phyloP scores from a whole-genome alignment of 2,329 filamentous ascomycete species.

The Colletotrichum sidae region DNA sequence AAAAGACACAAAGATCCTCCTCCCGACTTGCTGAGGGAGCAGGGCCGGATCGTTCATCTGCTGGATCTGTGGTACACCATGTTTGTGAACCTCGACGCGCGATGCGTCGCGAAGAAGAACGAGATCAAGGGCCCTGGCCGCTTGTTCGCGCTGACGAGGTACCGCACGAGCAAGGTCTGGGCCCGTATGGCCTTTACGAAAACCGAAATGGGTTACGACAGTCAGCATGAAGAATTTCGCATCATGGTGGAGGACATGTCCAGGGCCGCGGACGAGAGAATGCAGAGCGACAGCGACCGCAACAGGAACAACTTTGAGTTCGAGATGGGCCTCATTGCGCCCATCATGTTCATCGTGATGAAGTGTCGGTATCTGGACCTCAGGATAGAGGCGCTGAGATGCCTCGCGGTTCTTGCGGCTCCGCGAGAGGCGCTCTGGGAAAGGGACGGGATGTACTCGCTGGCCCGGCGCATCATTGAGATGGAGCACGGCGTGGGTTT shows the following conservation, averaged over 20 bases:
- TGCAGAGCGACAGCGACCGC: background rate
- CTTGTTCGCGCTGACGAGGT: conserved; percentile 8
- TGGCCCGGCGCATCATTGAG: conserved; percentile 27
- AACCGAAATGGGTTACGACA: conserved; percentile 50
- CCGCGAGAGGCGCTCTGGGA: conserved; percentile 39
- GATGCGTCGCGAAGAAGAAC: background rate
- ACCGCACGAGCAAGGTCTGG: conserved; percentile 16
- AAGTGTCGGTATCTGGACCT: conserved; percentile 45
- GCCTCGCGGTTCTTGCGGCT: conserved; percentile 36
- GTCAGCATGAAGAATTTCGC: conserved; percentile 48
- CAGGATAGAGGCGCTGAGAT: conserved; percentile 50
- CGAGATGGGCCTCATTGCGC: conserved; percentile 24
- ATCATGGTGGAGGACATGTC: conserved; percentile 48
- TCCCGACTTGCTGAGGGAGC: conserved; percentile 33
- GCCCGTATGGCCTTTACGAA: background rate
- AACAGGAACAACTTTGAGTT: conserved; percentile 12
- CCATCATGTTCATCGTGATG: conserved; percentile 13
- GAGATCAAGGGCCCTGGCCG: background rate
- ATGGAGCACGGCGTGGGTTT: conserved; percentile 20
- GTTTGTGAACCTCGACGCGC: conserved; percentile 40
- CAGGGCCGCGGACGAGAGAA: background rate
- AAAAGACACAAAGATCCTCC: conserved; percentile 18
- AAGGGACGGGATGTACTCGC: conserved; percentile 19
- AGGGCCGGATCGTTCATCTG: background rate
- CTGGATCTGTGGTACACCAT: conserved; percentile 26